Base-by-base conservation (phyloP, 495 filamentous ascomycete species). In the Talaromyces proteolyticus region DNA sequence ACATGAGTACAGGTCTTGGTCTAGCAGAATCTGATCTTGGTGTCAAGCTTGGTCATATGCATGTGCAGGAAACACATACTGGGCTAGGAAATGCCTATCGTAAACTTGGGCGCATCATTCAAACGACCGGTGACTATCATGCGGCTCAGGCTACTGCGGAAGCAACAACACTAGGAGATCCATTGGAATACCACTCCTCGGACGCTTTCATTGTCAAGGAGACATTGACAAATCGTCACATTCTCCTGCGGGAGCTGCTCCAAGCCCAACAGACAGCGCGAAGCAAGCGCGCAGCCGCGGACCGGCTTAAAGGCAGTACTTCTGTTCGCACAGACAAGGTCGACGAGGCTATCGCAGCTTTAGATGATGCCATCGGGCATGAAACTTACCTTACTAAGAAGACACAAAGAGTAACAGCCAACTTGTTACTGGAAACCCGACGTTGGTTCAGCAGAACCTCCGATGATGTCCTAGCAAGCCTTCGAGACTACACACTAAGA, bases 141-240 rank as follows among this genome's bases (percentile, higher is more conserved):
- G 91, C 92, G n/a, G 91, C 92, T 7, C 94, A 99, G 69, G 94
- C 88, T 25, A 99, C 94, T 8, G 89, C 89, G 14, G 94, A 99
- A 67, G 94, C 94, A 6, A 95, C 92, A 1, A 96, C 92, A 0
- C 77, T 99, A 41, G 89, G 88, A 42, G 94, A 97, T 58, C 90
- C 94, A 6, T 80, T 99, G 46, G 86, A 87, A 53, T 97, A 99
- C 62, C 91, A 99, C 68, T 96, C 91, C 21, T 84, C 85, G 12
- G 93, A 99, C 61, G 89, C 94, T 20, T 93, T 97, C 63, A 95
- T 97, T 60, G 94, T 99, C 55, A 99, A 99, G 68, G 94, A 99
- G 61, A 96, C 92, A 19, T 79, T 99, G 55, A 99, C 94, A 17
- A 99, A 99, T 70, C 86, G 94, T 3, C 94, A 99, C 66, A 95